Conservation (phyloP, 108 stramenopile genomes). For the Conticribra guillardii region DNA sequence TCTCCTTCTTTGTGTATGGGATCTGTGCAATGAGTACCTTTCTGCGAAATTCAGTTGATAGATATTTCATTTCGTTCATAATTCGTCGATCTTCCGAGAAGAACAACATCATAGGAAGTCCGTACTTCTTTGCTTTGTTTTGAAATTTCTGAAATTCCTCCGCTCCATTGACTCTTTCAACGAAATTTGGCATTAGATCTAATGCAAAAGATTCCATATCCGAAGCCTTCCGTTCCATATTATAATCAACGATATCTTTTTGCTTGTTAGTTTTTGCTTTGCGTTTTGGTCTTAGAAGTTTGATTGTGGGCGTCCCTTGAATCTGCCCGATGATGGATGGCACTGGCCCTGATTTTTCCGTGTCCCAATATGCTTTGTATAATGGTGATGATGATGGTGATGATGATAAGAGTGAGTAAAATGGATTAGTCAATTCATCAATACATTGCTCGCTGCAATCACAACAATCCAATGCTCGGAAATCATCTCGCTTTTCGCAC, state of each 20-base stretch:
- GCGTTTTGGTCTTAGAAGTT: slow-evolving; percentile 61
- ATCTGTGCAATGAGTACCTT: slow-evolving; percentile 59
- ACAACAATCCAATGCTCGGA: too few species aligned
- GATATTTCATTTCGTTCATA: slow-evolving; percentile 57
- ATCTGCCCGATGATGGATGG: slow-evolving; percentile 64
- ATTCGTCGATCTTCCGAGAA: slow-evolving; percentile 58
- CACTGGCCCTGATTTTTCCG: slow-evolving; percentile 53
- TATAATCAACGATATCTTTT: slow-evolving; percentile 68
- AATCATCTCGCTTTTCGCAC: too few species aligned
- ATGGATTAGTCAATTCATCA: too few species aligned
- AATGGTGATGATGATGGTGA: too few species aligned
- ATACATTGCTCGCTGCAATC: too few species aligned
- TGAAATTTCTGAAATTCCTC: slow-evolving; percentile 52
- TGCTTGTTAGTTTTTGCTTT: slow-evolving; percentile 57
- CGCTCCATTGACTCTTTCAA: slow-evolving; percentile 51
- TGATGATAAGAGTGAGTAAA: too few species aligned
- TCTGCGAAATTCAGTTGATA: slow-evolving; percentile 69
- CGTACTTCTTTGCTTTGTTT: slow-evolving; percentile 55
- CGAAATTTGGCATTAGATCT: slow-evolving; percentile 60
- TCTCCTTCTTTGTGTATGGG: slow-evolving; percentile 57
- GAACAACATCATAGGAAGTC: slow-evolving; percentile 58
- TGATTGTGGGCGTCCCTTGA: slow-evolving; percentile 68
- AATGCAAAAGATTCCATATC: slow-evolving; percentile 67
- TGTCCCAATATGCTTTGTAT: slow-evolving; percentile 83
- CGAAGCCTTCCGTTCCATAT: slow-evolving; percentile 61